Evolutionary conservation across 2,329 filamentous ascomycete species (phyloP), one percentile per base, ranked within the genome.

Genomic region (Paradendryphiella salina): DNA sequence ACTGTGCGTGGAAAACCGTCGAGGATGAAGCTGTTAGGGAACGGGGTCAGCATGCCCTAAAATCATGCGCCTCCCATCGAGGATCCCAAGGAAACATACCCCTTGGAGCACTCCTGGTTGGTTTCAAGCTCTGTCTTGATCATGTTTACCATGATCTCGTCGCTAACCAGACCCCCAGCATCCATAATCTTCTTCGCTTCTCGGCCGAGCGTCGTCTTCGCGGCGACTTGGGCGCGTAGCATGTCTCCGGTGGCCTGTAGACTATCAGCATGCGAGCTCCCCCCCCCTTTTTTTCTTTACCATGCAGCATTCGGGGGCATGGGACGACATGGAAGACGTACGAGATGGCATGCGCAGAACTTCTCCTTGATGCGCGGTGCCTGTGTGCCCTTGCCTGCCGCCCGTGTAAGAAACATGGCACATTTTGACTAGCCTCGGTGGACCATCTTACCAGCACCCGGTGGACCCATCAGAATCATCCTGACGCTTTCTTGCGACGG

Each of bases 101-200:
- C 94, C 77, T 93, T 93, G 80, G 89, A 89, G 85, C 94, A 99
- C 80, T 99, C 93, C 70, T 84, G 78, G 81, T 99, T 99, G 78
- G 83, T 88, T 70, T 95, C 89, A 43, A 99, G 84, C 82, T 99
- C 93, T 75, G 87, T 89, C 85, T 94, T 93, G 81, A 99, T 99
- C 94, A 99, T 99, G 77, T 93, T 91, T 76, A 99, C 89, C 84
- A 99, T 93, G 73, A 99, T 99, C 74, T 97, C 93, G 77, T 99
- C 94, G 76, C 91, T 96, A 75, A 99, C 94, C 52, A 99, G 85
- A 65, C 93, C 93, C 67, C 94, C 94, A 75, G 93, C 88, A 73
- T 99, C 94, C 94, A 99, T 99, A 77, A 99, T 99, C 86, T 97
- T 97, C 87, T 99, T 99, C 63, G 94, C 94, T 81, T 96, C 91